These are phyloP conservation scores for Epichloe sp. DNA, from an alignment of 2,329 filamentous ascomycete genomes.

Conservation along the genomic window DNA sequence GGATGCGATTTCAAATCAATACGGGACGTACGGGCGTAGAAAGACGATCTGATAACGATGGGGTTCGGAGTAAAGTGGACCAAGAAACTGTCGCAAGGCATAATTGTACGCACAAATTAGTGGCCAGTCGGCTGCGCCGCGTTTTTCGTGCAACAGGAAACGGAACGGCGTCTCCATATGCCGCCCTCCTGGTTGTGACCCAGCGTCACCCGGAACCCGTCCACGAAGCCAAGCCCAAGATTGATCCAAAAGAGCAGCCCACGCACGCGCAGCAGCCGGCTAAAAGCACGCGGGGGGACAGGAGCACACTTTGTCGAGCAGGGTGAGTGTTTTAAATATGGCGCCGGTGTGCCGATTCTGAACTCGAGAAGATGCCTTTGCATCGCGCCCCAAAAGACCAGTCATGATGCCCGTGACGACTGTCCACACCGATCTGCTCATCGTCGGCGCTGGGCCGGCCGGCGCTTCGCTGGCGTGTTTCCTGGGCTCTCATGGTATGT, in stretches of 20 bases:
- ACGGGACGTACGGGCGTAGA: too few species aligned
- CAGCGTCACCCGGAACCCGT: not conserved
- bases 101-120: too few species aligned
- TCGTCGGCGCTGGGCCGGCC: conserved; percentile 39
- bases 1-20: too few species aligned
- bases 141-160: too few species aligned
- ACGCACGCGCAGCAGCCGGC: not conserved
- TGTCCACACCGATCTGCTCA: conserved; percentile 31
- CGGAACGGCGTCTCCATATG: too few species aligned
- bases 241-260: not conserved
- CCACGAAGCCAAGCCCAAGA: too few species aligned
- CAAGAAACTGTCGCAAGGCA: too few species aligned
- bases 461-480: conserved; percentile 42
- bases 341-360: too few species aligned
- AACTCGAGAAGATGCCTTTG: not conserved
- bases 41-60: too few species aligned
- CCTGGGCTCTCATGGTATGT: conserved; percentile 31
- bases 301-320: not conserved
- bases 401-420: not conserved
- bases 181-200: too few species aligned
- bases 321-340: not conserved
- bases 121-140: too few species aligned
- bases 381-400: not conserved
- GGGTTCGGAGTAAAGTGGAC: too few species aligned
- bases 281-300: not conserved